Conservation (phyloP, 495 filamentous ascomycete species). For the Hypomontagnella submonticulosa region DNA sequence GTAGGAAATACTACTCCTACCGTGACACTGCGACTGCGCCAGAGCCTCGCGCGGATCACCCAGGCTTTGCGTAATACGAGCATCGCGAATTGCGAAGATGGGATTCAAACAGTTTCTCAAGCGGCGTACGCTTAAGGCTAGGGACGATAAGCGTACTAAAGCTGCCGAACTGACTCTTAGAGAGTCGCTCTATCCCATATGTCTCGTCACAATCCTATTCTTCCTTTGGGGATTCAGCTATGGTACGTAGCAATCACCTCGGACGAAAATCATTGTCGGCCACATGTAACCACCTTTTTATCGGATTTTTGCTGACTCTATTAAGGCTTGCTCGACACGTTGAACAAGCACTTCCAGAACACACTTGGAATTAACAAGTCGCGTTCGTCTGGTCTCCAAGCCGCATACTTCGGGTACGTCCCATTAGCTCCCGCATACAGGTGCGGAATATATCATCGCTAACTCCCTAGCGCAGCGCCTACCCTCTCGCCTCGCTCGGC, state of each 20-base stretch:
- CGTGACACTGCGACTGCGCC: conserved; percentile 3
- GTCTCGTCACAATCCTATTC: conserved; percentile 77
- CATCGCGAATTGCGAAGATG: conserved; percentile 40
- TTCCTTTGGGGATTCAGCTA: conserved; percentile 90
- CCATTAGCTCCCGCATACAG: not conserved
- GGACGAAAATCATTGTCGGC: not conserved
- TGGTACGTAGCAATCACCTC: conserved; percentile 44
- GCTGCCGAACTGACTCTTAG: conserved; percentile 69
- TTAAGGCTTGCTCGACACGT: conserved; percentile 67
- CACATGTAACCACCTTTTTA: not conserved
- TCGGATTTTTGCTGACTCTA: conserved; percentile 8
- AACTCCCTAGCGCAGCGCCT: conserved; percentile 53
- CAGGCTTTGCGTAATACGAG: not conserved
- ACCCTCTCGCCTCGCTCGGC: conserved; percentile 69
- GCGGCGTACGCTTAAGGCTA: conserved; percentile 52
- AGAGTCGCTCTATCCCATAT: conserved; percentile 62
- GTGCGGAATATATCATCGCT: conserved; percentile 2
- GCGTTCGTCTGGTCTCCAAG: conserved; percentile 51
- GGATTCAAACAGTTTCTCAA: conserved; percentile 48
- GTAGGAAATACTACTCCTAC: conserved; percentile 14
- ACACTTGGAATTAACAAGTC: conserved; percentile 48
- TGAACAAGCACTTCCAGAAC: conserved; percentile 56
- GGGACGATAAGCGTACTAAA: conserved; percentile 62
- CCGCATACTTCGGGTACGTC: conserved; percentile 53
- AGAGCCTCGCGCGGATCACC: conserved; percentile 56